These are phyloP conservation scores for Brassica nigra DNA, from an alignment of 345 rosid genomes.

Conservation along the genomic window DNA sequence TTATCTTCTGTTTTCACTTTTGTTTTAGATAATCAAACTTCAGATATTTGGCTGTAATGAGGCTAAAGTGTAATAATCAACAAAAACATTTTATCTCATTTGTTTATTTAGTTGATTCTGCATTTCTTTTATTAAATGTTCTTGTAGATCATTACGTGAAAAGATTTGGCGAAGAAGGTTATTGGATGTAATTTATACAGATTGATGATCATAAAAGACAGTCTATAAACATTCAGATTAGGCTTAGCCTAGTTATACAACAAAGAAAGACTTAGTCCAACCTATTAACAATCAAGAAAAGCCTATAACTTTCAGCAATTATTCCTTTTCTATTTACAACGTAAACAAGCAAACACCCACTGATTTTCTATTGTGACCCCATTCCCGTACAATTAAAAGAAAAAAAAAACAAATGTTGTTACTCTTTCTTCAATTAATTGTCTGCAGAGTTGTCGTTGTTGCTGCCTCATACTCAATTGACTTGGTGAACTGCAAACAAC, in stretches of 20 bases:
- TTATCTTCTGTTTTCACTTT: slow-evolving; percentile 26
- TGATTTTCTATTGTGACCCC: slow-evolving; percentile 3
- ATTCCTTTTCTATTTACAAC: slow-evolving; percentile 12
- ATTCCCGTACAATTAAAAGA: slow-evolving; percentile 8
- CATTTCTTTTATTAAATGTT: too few relatives aligned
- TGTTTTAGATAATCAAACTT: not conserved
- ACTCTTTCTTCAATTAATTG: slow-evolving; percentile 27
- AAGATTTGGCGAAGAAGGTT: not conserved
- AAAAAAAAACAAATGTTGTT: slow-evolving; percentile 6
- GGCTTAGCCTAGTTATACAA: slow-evolving; percentile 8
- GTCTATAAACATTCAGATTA: not conserved
- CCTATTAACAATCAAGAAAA: slow-evolving; percentile 16
- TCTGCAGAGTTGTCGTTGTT: slow-evolving; percentile 19
- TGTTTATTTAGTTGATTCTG: too few relatives aligned
- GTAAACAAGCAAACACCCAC: not conserved
- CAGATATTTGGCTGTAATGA: too few relatives aligned
- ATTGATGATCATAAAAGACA: not conserved
- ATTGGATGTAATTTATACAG: not conserved
- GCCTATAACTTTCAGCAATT: not conserved
- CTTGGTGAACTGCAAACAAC: slow-evolving; percentile 36
- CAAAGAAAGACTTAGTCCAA: not conserved
- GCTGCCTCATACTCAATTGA: slow-evolving; percentile 33
- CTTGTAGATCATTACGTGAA: too few relatives aligned
- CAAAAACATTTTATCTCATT: too few relatives aligned
- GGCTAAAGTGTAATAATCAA: too few relatives aligned